phyloP scores from a whole-genome alignment of 2,329 filamentous ascomycete genomes.

The Phialophora tarda region DNA sequence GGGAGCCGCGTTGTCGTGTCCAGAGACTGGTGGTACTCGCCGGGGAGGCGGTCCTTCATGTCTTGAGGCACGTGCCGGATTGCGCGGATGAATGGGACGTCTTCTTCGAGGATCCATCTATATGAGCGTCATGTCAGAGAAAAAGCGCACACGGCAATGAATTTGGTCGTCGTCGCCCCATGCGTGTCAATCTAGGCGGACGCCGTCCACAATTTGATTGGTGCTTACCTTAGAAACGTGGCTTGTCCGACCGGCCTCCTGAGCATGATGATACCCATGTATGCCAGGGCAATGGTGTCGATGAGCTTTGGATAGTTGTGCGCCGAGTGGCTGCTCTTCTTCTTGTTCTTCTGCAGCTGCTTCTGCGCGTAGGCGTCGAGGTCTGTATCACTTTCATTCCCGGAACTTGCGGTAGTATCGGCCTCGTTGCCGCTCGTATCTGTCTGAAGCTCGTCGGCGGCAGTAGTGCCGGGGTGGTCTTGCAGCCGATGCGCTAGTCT shows the following conservation, averaged over 20 bases:
- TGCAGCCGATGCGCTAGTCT: slow-evolving; percentile 51
- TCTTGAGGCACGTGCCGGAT: slow-evolving; percentile 52
- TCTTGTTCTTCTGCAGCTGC: slow-evolving; percentile 46
- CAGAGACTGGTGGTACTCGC: slow-evolving; percentile 48
- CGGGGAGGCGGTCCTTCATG: slow-evolving; percentile 53
- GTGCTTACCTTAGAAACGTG: slow-evolving; percentile 63
- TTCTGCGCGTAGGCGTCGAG: slow-evolving; percentile 39
- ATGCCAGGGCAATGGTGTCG: slow-evolving; percentile 79
- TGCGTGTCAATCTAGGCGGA: too few species aligned
- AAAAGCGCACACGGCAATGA: slow-evolving; percentile 36
- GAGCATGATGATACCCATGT: slow-evolving; percentile 76
- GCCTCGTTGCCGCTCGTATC: slow-evolving; percentile 11
- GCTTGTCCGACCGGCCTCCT: slow-evolving; percentile 76
- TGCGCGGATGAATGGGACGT: slow-evolving; percentile 74
- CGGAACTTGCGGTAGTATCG: slow-evolving; percentile 38
- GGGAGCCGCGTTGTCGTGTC: slow-evolving; percentile 51
- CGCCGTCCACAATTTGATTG: neutral
- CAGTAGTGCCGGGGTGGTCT: slow-evolving; percentile 24
- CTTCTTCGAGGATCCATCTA: slow-evolving; percentile 69
- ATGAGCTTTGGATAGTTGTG: slow-evolving; percentile 65
- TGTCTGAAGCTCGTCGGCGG: neutral
- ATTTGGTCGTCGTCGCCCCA: neutral
- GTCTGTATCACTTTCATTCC: slow-evolving; percentile 45
- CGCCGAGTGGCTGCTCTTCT: slow-evolving; percentile 45
- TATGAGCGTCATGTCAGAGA: slow-evolving; percentile 35